Evolutionary conservation across 129 eudicot species (phyloP), one percentile per base, ranked within the genome.

Genomic region (Flaveria ramosissima): DNA sequence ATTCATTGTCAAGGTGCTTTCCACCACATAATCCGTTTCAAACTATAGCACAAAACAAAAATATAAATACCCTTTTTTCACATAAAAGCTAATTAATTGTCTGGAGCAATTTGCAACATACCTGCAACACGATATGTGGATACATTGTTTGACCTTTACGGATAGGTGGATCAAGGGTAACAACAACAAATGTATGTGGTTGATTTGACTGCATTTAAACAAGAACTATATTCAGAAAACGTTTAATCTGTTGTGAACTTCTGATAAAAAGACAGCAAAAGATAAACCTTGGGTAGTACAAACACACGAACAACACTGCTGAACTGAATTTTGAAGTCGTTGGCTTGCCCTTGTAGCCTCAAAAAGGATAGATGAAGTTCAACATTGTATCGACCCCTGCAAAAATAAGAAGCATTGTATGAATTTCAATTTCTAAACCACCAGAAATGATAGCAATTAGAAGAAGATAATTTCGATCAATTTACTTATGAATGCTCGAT

Each of bases 51-150:
- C 17, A 74, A 26, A 21, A 27, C 41, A 51, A 12, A 9, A 2
- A 53, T 11, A 39, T 47, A 43, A 74, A 74, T 17, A 73, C 20
- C 45, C 7, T 56, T 57, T 72, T 80, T 1, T 36, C 71, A 66
- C 47, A 21, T 36, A 13, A 67, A 45, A 73, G 19, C 27, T 27
- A 30, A 32, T 68, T 9, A 67, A 56, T 52, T 41, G 74, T 56
- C 46, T 16, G 56, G 42, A 79, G 73, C 74, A 17, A 5, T 56
- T 9, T 67, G 48, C 71, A 74, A 74, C 74, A 66, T 66, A 93
- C 98, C 97, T 93, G 98, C 88, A 93, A 82, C 67, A 93, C 97
- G 41, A 93, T 93, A 72, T 93, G 98, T 43, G 98, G 98, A 82
- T 93, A 93, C 80, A 93, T 63, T 13, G 98, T 93, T 87, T 93